These are phyloP conservation scores for Emmonsiellopsis sp. DNA, from an alignment of 2,329 filamentous ascomycete species.

Conservation along the genomic window DNA sequence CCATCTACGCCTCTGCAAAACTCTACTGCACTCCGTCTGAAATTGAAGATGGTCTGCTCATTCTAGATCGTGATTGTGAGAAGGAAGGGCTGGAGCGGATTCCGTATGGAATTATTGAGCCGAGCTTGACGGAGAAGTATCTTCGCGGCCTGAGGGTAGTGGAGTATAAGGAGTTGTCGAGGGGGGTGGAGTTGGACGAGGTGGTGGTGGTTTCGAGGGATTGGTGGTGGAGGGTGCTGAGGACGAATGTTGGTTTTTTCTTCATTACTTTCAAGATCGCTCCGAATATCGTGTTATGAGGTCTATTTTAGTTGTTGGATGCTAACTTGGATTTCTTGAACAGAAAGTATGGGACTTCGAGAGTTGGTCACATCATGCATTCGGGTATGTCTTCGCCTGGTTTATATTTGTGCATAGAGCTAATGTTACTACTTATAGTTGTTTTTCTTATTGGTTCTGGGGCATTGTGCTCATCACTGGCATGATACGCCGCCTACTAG, in stretches of 20 bases:
- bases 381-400: slow-evolving; percentile 22
- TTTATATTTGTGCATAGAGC: neutral
- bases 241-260: slow-evolving; percentile 23
- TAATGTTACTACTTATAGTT: slow-evolving; percentile 10
- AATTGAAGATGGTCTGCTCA: slow-evolving; percentile 17
- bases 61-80: slow-evolving; percentile 18
- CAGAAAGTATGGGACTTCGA: slow-evolving; percentile 26
- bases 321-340: slow-evolving; percentile 3
- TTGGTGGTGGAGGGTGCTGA: slow-evolving; percentile 22
- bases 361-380: slow-evolving; percentile 27
- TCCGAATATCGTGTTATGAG: neutral
- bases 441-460: slow-evolving; percentile 34
- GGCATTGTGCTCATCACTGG: slow-evolving; percentile 26
- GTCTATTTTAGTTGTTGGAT: neutral
- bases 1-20: slow-evolving; percentile 28
- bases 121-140: slow-evolving; percentile 24
- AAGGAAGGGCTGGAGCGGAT: slow-evolving; percentile 20
- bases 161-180: slow-evolving; percentile 22
- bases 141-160: slow-evolving; percentile 25
- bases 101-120: slow-evolving; percentile 12
- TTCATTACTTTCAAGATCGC: neutral
- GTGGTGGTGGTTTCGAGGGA: slow-evolving; percentile 24
- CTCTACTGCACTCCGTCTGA: slow-evolving; percentile 21
- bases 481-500: slow-evolving; percentile 21
- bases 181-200: slow-evolving; percentile 11